Conservation (phyloP, 495 filamentous ascomycete genomes). For the Annulohypoxylon stygium region DNA sequence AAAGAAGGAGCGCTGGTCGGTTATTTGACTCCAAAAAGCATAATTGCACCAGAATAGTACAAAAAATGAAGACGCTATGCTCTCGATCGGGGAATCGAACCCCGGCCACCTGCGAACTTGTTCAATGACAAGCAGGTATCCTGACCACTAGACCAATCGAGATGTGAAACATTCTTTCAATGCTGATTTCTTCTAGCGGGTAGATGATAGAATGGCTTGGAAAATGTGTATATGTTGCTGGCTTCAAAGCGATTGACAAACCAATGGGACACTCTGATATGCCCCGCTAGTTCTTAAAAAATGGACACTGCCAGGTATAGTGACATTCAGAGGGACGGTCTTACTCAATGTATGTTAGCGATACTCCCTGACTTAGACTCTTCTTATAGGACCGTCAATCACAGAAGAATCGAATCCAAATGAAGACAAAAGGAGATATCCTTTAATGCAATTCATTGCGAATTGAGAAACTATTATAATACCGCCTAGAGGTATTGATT, state of each 20-base stretch:
- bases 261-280: background rate
- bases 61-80: conserved; percentile 33
- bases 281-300: background rate
- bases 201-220: background rate
- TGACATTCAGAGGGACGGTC: background rate
- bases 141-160: conserved; percentile 57
- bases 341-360: background rate
- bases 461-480: background rate
- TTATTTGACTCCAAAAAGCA: background rate
- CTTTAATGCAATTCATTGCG: too few relatives aligned
- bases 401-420: background rate
- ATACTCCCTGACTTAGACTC: background rate
- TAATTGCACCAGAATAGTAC: conserved; percentile 4
- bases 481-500: background rate
- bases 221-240: conserved; percentile 1
- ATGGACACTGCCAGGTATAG: background rate
- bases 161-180: conserved; percentile 19
- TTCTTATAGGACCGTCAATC: background rate
- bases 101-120: conserved; percentile 55
- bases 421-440: background rate
- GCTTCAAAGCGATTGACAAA: background rate
- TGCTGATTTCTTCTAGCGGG: background rate
- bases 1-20: background rate
- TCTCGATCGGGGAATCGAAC: conserved; percentile 60
- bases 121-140: conserved; percentile 55